Base-by-base conservation (phyloP, 2,329 filamentous ascomycete species). In the Grosmannia serpens region DNA sequence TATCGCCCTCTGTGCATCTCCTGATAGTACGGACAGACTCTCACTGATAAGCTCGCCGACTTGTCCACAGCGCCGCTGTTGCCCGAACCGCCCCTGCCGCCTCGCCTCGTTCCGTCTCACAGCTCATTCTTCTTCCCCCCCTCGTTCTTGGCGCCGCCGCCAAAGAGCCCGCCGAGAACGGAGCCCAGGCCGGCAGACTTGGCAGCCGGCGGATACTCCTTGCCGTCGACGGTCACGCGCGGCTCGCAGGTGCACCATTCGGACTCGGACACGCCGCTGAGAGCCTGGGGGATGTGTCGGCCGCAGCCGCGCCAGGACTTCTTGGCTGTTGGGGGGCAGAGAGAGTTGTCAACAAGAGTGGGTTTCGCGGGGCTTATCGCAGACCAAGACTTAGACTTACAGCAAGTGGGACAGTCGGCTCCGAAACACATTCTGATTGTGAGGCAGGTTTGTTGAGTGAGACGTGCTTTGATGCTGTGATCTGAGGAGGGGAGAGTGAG, bases 251-350 rank as follows among this genome's bases (percentile, higher is more conserved):
- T 73, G 67, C 77, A 79, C 76, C 76, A 77, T 51, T 77, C 65
- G 15, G 71, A 67, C 65, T 78, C 71, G 33, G 74, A 69, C 4
- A 78, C 68, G 58, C 71, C 70, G 35, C 68, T 63, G 51, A 79
- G 70, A n/a, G 75, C 76, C 17, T 70, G 66, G 10, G 74, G 69
- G 59, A 79, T 72, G 64, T 79, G 77, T 58, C 62, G 70, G 55
- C 77, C 76, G 68, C 76, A 79, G 61, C 77, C 77, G 61, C 75
- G 73, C 77, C 77, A 79, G 29, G 75, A 67, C 63, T 74, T 71
- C 66, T 76, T 78, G 31, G 73, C 77, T 79, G 59, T 41, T 24
- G 26, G 64, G 59, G 53, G 63, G 62, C 64, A 61, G 63, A 66
- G 10, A 64, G 65, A 57, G 62, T 17, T 31, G 35, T 2, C 17